Conservation (phyloP, 306 rosid species). For the Trifolium dubium region DNA sequence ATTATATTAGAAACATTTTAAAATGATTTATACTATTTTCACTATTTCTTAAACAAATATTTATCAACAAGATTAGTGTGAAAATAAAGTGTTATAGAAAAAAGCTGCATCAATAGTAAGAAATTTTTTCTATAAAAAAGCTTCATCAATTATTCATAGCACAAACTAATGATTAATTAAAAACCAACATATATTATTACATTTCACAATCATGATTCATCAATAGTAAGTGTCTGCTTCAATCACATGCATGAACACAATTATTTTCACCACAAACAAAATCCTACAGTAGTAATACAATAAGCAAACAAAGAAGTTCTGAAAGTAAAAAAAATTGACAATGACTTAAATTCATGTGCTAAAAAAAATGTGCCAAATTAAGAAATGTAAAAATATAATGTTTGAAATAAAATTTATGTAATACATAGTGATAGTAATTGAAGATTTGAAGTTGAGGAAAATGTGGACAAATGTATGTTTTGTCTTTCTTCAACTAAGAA, state of each 20-base stretch:
- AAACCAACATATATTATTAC: not conserved
- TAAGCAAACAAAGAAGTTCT: not conserved
- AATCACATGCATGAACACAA: conserved; percentile 15
- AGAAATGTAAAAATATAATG: not conserved
- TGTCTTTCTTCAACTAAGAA: conserved; percentile 35
- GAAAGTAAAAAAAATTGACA: conserved; percentile 3
- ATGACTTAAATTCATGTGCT: conserved; percentile 2
- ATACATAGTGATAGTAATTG: not conserved
- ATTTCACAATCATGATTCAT: not conserved
- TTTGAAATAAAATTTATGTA: not conserved
- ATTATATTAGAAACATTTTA: no score
- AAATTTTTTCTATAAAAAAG: not conserved
- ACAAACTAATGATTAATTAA: not conserved
- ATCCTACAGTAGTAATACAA: not conserved
- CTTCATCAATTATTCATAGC: not conserved
- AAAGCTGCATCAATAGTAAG: no score
- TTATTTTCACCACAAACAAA: not conserved
- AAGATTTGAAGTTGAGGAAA: conserved; percentile 1
- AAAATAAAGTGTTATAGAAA: no score
- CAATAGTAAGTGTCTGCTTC: not conserved
- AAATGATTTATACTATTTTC: no score
- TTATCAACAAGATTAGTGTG: no score
- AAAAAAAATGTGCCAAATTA: not conserved
- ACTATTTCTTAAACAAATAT: no score
- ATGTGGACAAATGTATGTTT: conserved; percentile 9